Percentiles rank a stretch among this genome's conserved stretches.
Conservation (phyloP, 441 rosid genomes). For the Euphorbia schlechtendalii region DNA sequence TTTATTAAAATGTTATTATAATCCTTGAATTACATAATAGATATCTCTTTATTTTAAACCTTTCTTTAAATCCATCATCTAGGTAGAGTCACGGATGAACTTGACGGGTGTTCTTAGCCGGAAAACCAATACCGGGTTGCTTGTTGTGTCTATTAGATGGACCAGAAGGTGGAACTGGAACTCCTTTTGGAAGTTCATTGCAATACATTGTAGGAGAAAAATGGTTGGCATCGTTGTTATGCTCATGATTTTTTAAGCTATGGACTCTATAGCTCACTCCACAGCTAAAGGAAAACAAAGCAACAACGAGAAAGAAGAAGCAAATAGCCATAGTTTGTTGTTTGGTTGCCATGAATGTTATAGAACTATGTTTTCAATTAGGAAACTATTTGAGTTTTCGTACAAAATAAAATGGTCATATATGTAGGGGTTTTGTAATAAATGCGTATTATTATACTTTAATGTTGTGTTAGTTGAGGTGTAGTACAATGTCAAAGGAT, state of each 20-base stretch:
- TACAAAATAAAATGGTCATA: background rate
- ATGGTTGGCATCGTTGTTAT: background rate
- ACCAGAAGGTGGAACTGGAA: slow-evolving; percentile 41
- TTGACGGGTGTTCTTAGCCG: too few species aligned
- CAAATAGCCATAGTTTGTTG: slow-evolving; percentile 14
- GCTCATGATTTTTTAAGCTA: background rate
- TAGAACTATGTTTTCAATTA: background rate
- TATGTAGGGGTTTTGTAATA: background rate
- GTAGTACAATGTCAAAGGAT: background rate
- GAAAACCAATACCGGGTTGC: too few species aligned
- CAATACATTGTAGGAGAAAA: background rate
- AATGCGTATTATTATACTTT: too few species aligned
- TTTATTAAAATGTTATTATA: background rate
- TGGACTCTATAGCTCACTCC: slow-evolving; percentile 16
- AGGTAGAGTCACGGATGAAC: slow-evolving; percentile 5
- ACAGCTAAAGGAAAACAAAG: slow-evolving; percentile 13
- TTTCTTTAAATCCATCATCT: background rate
- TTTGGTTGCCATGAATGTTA: slow-evolving; percentile 28
- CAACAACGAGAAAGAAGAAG: slow-evolving; percentile 23
- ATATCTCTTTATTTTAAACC: background rate
- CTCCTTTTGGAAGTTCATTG: slow-evolving; percentile 13
- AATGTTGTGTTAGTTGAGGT: background rate
- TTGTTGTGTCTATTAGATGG: slow-evolving; percentile 46
- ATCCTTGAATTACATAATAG: background rate
- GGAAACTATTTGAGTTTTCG: background rate